Base-by-base conservation (phyloP, 2,329 filamentous ascomycete genomes). In the Chrysoporthe austroafricana region DNA sequence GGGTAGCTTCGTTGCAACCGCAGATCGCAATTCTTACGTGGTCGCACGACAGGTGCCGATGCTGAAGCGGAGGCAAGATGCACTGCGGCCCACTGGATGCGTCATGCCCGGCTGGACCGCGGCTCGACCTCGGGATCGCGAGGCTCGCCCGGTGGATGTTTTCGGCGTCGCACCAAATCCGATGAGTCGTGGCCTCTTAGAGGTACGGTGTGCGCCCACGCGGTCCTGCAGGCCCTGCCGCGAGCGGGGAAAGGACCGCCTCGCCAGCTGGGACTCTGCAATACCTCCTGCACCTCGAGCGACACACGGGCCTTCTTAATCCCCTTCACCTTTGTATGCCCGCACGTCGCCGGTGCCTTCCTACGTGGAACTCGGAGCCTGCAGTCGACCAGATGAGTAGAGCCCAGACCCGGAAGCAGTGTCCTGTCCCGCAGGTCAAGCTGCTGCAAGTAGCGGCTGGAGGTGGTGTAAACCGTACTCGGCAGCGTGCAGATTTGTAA, bases 31-130 rank as follows among this genome's bases (percentile, higher is more conserved):
- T 9, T 43, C 32, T 42, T 43, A 48, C 48, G 36, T 16, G 62
- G 66, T 61, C 43, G 42, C 66, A 62, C 66, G 42, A 36, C 66
- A 68, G 66, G 16, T 57, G 56, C 43, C 46, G 48, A 43, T 13
- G 36, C 48, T 46, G 61, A 26, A 44, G 39, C 36, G 18, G 39
- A 32, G 36, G 8, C 36, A 46, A 54, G 13, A 18, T 36, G 52
- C 44, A 13, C 34, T 9, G 50, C n/a, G 62, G 62, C 36, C 50
- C 50, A 50, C 50, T 43, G 36, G 50, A 9, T 54, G 61, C 50
- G 42, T 63, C 48, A 46, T 39, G 62, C 39, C 26, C 39, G 48
- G n/a, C 50, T 46, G 13, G 54, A 18, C 16, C 9, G 21, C 32
- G 6, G 34, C 34, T 39, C 54, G 34, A 39, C 32, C 6, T 26